Evolutionary conservation across 805 yeast species (phyloP).

Genomic region (Zygotorulaspora chibaensis): DNA sequence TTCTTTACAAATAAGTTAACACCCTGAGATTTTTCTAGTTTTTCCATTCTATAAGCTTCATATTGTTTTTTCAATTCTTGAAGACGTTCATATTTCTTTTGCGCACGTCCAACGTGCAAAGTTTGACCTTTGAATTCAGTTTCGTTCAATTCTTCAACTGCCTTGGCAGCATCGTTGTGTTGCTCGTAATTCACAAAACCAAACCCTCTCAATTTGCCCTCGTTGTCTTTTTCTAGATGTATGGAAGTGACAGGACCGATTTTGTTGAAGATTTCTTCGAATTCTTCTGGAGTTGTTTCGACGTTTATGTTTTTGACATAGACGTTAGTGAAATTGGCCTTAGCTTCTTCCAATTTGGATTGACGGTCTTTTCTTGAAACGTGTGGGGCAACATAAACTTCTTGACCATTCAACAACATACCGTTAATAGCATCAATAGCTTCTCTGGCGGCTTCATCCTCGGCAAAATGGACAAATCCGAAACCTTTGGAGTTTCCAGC

Average conservation of each 20-base stretch:
- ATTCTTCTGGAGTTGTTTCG: constrained; percentile 66
- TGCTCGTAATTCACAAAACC: constrained; percentile 89
- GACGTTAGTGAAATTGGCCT: constrained; percentile 92
- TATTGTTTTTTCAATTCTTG: constrained; percentile 93
- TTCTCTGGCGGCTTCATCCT: constrained; percentile 84
- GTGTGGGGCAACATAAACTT: constrained; percentile 94
- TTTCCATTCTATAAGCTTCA: constrained; percentile 88
- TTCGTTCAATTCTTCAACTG: constrained; percentile 89
- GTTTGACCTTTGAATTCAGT: constrained; percentile 78
- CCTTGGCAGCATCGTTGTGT: constrained; percentile 85
- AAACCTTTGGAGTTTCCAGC: constrained; percentile 89
- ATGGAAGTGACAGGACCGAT: constrained; percentile 82
- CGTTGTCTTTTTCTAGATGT: constrained; percentile 70
- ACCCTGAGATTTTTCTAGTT: constrained; percentile 91
- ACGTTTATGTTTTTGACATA: constrained; percentile 85
- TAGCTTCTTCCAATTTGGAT: constrained; percentile 82
- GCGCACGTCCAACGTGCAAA: constrained; percentile 97
- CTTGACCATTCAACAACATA: constrained; percentile 94
- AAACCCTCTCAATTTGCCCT: constrained; percentile 90
- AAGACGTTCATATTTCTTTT: constrained; percentile 95
- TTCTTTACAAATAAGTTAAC: constrained; percentile 95
- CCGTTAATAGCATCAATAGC: constrained; percentile 98
- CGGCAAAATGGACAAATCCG: constrained; percentile 96
- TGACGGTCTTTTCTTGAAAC: constrained; percentile 90
- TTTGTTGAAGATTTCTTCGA: constrained; percentile 64